Evolutionary conservation across 148 eudicot species (phyloP), one percentile per base, ranked within the genome.

Genomic region (Diospyros lotus): DNA sequence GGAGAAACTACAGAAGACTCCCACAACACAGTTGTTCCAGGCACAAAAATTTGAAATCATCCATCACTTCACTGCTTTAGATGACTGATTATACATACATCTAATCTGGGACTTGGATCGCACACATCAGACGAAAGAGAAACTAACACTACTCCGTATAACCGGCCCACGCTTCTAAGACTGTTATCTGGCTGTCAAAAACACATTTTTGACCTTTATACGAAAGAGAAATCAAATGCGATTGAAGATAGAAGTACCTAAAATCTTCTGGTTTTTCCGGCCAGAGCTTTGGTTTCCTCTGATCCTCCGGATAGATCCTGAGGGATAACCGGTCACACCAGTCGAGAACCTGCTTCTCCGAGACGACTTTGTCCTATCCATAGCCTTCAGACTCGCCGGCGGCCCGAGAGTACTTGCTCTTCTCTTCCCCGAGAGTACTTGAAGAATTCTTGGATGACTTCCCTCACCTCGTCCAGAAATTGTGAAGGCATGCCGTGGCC

Each of bases 401-500:
- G 63, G 38, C 56, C 74, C 79, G 66, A 10, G 67, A 73, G 50
- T 56, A 74, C 66, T 85, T 87, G 58, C 61, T 51, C 45, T 86
- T 89, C 78, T 85, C 85, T 46, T 84, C 88, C 60, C 77, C 38
- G n/a, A n/a, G n/a, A n/a, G n/a, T n/a, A n/a, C 17, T 3, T 77
- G 48, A 85, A 83, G 75, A 86, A 83, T 60, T 83, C 74, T 71
- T 60, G 76, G 1, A 80, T 73, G 6, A 75, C 75, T 75, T 76
- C 18, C 12, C 63, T 69, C 64, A 83, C 17, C 61, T 83, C 84
- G 59, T 89, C 78, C 3, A 89, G 71, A 13, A 39, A 76, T 68
- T 78, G 85, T 39, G 44, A 89, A 81, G n/a, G 90, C 90, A 86
- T 89, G 92, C 12, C 80, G 52, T 48, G 52, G 52, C 8, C 52